phyloP scores from a whole-genome alignment of 306 rosid genomes.

The Gastrolobium bilobum region DNA sequence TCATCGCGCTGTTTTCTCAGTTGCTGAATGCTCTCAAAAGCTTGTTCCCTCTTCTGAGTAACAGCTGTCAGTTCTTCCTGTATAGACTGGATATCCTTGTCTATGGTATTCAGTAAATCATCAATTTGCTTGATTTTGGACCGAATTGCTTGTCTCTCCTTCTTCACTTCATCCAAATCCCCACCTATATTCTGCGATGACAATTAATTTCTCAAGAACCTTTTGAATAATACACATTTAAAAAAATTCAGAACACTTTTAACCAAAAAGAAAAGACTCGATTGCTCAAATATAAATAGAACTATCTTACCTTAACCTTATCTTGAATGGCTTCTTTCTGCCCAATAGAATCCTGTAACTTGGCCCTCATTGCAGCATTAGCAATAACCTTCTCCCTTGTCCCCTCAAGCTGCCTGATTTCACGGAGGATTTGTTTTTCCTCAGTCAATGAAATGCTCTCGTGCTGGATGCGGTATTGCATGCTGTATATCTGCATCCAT shows the following conservation, averaged over 20 bases:
- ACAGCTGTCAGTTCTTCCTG: conserved; percentile 72
- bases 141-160: conserved; percentile 79
- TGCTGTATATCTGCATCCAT: conserved; percentile 74
- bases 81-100: conserved; percentile 70
- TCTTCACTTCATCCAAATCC: conserved; percentile 91
- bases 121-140: conserved; percentile 90
- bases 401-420: conserved; percentile 93
- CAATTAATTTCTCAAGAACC: conserved; percentile 39
- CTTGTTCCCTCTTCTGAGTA: conserved; percentile 76
- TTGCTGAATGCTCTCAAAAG: conserved; percentile 71
- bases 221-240: not conserved
- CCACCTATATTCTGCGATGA: conserved; percentile 79
- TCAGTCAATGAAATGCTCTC: conserved; percentile 93
- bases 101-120: conserved; percentile 63
- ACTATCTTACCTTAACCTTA: conserved; percentile 82
- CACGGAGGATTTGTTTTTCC: conserved; percentile 91
- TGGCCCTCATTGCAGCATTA: conserved; percentile 83
- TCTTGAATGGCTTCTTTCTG: conserved; percentile 81
- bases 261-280: not conserved
- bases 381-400: conserved; percentile 91
- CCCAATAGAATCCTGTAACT: conserved; percentile 86
- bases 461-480: conserved; percentile 90
- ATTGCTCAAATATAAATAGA: conserved; percentile 36
- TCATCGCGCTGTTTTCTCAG: conserved; percentile 84
- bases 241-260: conserved; percentile 29